Evolutionary conservation across 1,284 basidiomycete species (phyloP), one percentile per base, ranked within the genome.

Genomic region (Pyrrhoderma noxium): DNA sequence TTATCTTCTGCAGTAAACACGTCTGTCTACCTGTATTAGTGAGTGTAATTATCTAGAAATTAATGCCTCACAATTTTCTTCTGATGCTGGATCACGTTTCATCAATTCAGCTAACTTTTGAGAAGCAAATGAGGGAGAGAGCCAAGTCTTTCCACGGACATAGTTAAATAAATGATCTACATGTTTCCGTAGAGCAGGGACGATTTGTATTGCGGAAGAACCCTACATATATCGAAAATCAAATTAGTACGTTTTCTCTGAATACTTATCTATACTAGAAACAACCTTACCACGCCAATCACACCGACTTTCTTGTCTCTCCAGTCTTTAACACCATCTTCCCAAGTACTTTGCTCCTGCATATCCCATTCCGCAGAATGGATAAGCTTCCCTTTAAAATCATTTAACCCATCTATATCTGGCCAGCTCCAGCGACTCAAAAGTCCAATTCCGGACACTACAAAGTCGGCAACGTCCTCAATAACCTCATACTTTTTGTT

Each of bases 201-300:
- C 75, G 11, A 82, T 73, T 58, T 85, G 82, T 21, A 84, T 72
- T 1, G 76, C 79, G n/a, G 78, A 79, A 0, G 80, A 81, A 1
- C 82, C 80, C 79, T 80, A 48, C 8, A 50, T 7, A n/a, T 7
- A 7, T 7, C n/a, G 8, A 22, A 18, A 5, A 40, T 16, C 8
- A n/a, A 5, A 5, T 4, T 8, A 14, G 18, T 27, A 22, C 7
- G 37, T 9, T 46, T 55, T 16, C 19, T 14, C 18, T 34, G 35
- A 45, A 21, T 4, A 8, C 16, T 45, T n/a, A 1, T 38, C 8
- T 9, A 9, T 16, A 13, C 19, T 23, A 3, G 16, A 14, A 37
- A 9, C 19, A n/a, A 18, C 62, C 74, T 56, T 59, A 79, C 79
- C n/a, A 77, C 71, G 13, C 81, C 80, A 51, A 84, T 77, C 3